Evolutionary conservation across 169 alveolate species (phyloP).

Genomic region (Cryptosporidium bovis): DNA sequence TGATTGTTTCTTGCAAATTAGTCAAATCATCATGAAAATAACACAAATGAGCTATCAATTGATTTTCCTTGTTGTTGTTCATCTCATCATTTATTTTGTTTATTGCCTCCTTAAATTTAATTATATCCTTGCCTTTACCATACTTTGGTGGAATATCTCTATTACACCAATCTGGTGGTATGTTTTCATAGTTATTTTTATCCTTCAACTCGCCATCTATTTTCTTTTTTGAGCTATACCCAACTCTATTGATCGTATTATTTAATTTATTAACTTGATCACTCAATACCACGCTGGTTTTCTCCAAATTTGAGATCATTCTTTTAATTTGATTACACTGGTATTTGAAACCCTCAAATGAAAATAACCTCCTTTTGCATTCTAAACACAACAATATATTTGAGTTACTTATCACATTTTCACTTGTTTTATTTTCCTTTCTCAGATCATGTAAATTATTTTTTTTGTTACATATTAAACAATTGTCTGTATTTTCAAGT

Average conservation of each 20-base stretch:
- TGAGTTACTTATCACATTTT: not conserved
- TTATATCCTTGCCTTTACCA: conserved; percentile 18
- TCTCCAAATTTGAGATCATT: conserved; percentile 31
- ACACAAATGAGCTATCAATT: conserved; percentile 7
- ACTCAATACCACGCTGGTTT: conserved; percentile 26
- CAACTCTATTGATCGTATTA: not conserved
- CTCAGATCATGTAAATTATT: not conserved
- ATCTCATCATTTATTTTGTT: conserved; percentile 4
- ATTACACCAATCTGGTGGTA: conserved; percentile 68
- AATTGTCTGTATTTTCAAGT: conserved; percentile 1
- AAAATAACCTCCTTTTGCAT: conserved; percentile 43
- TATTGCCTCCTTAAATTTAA: conserved; percentile 18
- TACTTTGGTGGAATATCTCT: conserved; percentile 52
- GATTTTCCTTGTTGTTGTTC: conserved; percentile 2
- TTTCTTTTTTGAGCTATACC: not conserved
- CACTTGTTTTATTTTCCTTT: not conserved
- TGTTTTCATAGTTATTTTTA: too few species aligned
- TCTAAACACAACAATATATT: conserved; percentile 19
- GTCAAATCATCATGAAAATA: conserved; percentile 24
- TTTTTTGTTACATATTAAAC: conserved; percentile 32
- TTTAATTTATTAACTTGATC: conserved; percentile 17
- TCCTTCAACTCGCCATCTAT: not conserved
- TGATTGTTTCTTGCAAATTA: conserved; percentile 44
- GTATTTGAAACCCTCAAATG: conserved; percentile 65
- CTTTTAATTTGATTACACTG: conserved; percentile 62